Evolutionary conservation across 257 asterid species (phyloP).

Genomic region (Paraleonurus japonicus): DNA sequence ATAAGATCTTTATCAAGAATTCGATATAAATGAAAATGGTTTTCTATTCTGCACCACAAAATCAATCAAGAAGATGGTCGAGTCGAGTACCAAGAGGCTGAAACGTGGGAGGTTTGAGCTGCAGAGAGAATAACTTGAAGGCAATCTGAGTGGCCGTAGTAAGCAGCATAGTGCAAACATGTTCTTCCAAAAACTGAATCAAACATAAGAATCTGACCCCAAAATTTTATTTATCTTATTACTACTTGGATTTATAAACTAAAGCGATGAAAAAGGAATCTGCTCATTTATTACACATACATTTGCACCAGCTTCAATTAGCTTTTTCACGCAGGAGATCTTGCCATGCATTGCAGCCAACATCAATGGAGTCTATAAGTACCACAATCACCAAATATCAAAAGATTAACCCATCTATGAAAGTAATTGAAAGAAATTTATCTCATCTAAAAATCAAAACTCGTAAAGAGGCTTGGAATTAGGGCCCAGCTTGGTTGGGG

Average conservation of each 20-base stretch:
- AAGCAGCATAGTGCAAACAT: conserved; percentile 94
- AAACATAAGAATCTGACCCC: conserved; percentile 73
- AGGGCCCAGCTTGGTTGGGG: no score
- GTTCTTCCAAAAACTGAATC: conserved; percentile 83
- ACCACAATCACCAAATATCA: conserved; percentile 28
- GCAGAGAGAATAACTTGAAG: conserved; percentile 64
- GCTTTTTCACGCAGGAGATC: conserved; percentile 69
- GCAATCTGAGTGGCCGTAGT: conserved; percentile 82
- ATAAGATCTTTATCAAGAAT: not conserved
- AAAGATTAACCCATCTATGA: not conserved
- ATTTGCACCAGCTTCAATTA: conserved; percentile 90
- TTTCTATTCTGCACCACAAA: conserved; percentile 1
- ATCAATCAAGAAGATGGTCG: not conserved
- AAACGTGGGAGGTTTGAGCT: conserved; percentile 67
- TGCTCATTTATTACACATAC: conserved; percentile 35
- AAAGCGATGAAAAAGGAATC: not conserved
- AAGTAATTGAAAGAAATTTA: no score
- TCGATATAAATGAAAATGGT: not conserved
- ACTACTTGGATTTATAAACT: not conserved
- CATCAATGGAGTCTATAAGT: conserved; percentile 88
- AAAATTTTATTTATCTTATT: not conserved
- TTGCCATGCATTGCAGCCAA: conserved; percentile 98
- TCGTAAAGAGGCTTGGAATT: no score
- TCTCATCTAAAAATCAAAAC: no score
- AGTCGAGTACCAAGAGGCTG: conserved; percentile 78